These are phyloP conservation scores for Onygenales sp. DNA, from an alignment of 2,329 filamentous ascomycete species.

Conservation along the genomic window DNA sequence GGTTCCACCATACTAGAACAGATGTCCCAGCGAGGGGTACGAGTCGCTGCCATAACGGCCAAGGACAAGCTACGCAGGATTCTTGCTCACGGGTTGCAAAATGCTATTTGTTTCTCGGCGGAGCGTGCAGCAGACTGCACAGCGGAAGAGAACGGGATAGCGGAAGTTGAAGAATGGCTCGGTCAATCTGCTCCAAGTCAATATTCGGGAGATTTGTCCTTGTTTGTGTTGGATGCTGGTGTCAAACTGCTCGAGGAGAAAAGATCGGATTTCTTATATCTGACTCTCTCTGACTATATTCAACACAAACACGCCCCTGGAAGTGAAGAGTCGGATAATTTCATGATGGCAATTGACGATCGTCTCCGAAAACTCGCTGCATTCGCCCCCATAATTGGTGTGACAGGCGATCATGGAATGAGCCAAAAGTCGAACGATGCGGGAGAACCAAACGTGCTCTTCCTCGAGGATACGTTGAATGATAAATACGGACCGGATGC, in stretches of 20 bases:
- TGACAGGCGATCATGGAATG: constrained; percentile 38
- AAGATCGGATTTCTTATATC: constrained; percentile 32
- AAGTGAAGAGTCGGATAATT: constrained; percentile 27
- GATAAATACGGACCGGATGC: constrained; percentile 20
- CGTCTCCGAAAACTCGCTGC: constrained; percentile 23
- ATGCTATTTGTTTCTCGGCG: constrained; percentile 32
- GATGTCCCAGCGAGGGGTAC: constrained; percentile 29
- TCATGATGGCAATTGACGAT: constrained; percentile 26
- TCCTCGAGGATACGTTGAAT: constrained; percentile 30
- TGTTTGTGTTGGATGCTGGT: constrained; percentile 37
- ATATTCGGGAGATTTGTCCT: constrained; percentile 36
- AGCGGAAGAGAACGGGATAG: constrained; percentile 26
- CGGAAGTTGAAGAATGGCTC: constrained; percentile 28
- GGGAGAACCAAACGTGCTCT: constrained; percentile 31
- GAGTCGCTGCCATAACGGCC: constrained; percentile 35
- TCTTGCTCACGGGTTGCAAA: constrained; percentile 27
- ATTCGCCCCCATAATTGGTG: constrained; percentile 28
- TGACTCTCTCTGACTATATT: constrained; percentile 38
- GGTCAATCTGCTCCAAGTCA: constrained; percentile 28
- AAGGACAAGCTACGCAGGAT: constrained; percentile 38
- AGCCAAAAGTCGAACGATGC: constrained; percentile 27
- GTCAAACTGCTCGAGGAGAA: constrained; percentile 32
- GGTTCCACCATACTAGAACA: constrained; percentile 35
- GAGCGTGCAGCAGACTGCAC: constrained; percentile 23
- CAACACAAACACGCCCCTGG: constrained; percentile 36